Percentiles rank a stretch among this genome's conserved stretches.
Conservation (phyloP, 371 early-diverging fungal species). For the Encephalitozoon cuniculi region DNA sequence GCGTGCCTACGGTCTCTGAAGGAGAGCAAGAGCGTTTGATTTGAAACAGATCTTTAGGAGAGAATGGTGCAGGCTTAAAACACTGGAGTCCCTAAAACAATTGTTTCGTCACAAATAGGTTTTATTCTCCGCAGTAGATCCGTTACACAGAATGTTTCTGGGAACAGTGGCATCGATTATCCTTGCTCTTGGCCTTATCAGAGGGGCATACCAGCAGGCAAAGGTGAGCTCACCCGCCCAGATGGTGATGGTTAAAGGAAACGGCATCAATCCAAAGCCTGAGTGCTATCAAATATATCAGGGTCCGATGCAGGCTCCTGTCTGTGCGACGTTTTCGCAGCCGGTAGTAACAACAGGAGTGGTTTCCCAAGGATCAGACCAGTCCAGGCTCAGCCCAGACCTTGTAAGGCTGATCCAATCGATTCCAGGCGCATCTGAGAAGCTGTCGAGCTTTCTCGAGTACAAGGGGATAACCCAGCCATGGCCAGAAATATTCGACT, state of each 20-base stretch:
- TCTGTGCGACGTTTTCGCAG: not conserved
- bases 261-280: not conserved
- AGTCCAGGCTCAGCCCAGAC: not conserved
- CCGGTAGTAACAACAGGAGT: not conserved
- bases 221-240: not conserved
- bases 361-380: not conserved
- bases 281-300: not conserved
- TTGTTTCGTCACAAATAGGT: conserved; percentile 1
- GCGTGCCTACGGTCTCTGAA: not conserved
- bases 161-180: not conserved
- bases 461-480: conserved; percentile 38
- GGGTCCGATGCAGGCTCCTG: not conserved
- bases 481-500: conserved; percentile 35
- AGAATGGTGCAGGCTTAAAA: not conserved
- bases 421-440: conserved; percentile 3
- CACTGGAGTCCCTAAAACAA: not conserved
- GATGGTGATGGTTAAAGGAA: not conserved
- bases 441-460: conserved; percentile 24
- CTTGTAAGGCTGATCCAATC: not conserved
- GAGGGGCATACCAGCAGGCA: not conserved
- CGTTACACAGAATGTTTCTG: not conserved
- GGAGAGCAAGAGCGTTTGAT: not conserved
- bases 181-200: not conserved
- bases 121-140: not conserved
- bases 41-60: not conserved